Evolutionary conservation across 2,329 filamentous ascomycete genomes (phyloP), one percentile per base, ranked within the genome.

Genomic region (Metarhizium sp.): DNA sequence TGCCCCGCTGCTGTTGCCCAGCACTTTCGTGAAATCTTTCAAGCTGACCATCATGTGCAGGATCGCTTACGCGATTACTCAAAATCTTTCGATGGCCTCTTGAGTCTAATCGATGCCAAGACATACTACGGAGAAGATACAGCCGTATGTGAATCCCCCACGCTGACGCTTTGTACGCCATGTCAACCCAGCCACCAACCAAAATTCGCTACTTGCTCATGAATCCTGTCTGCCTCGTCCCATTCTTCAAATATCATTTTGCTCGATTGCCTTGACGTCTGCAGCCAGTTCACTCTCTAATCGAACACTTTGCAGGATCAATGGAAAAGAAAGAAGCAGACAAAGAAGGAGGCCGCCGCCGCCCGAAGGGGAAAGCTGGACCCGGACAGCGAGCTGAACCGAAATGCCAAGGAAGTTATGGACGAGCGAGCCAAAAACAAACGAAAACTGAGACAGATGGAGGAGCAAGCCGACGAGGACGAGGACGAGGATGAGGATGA

Each of bases 291-390:
- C 34, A 11, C 13, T n/a, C 25, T n/a, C 54, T 55, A 36, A 55
- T 47, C 32, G 38, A 49, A 16, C 6, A 18, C 49, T 38, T 54
- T 13, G 52, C 66, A 95, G 90, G 88, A 94, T 65, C 90, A 96
- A 85, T 95, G 91, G 90, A 69, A 85, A 70, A 87, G 87, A 67
- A 95, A 94, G 75, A 97, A 97, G 77, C 92, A 97, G 74, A 92
- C 90, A 52, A 96, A 95, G 69, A 88, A 90, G 70, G 82, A 96
- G 71, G 89, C 89, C 57, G 83, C 84, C 59, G 85, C 87, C 62
- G 88, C 90, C 55, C 91, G 91, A 74, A 82, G 86, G 67, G 90
- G 88, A 58, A 97, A 96, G 74, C 80, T 97, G 45, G 90, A 97
- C 65, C 92, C 94, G 30, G 90, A 92, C 61, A 91, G 90, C 66